Evolutionary conservation across 306 rosid genomes (phyloP), one percentile per base, ranked within the genome.

Genomic region (Quercus glauca): DNA sequence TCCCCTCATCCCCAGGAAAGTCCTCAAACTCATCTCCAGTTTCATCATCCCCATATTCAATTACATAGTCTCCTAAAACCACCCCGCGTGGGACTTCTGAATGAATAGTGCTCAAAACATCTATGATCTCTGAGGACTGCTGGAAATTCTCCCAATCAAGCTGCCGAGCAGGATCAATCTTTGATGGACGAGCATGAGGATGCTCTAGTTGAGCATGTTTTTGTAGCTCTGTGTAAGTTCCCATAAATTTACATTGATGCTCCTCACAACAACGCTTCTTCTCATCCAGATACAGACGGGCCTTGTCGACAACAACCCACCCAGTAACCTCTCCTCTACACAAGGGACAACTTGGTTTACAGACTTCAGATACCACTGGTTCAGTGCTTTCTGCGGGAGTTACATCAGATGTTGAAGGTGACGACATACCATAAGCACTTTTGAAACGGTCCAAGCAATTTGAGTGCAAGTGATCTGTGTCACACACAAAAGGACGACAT

Each of bases 141-240:
- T 94, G 99, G 83, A 94, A 94, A 72, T 94, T 94, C 65, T 94
- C 99, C 99, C 99, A 94, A 76, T 94, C 99, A 60, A 94, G 97
- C 87, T 88, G 91, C 41, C 95, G 86, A 12, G 97, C 97, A 19
- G 99, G 99, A 82, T 94, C 99, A 21, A 94, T 91, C 79, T 88
- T 89, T 8, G 99, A 94, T 45, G 97, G 99, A 11, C 91, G 90
- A 3, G 97, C 90, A 83, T 91, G 91, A 55, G 99, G 99, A 78
- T 94, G 99, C 74, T 90, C 97, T 43, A 85, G 71, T 76, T 89
- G 86, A 77, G 95, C 99, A 86, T 94, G 99, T 4, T 84, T 79
- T 68, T 90, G 93, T 37, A 94, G 83, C 72, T 94, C 99, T 79
- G 81, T 74, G 82, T 86, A 94, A 23, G 97, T 88, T 76, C 99